Evolutionary conservation across 768 basidiomycete genomes (phyloP), one percentile per base, ranked within the genome.

Genomic region (Cystobasidium tubakii): DNA sequence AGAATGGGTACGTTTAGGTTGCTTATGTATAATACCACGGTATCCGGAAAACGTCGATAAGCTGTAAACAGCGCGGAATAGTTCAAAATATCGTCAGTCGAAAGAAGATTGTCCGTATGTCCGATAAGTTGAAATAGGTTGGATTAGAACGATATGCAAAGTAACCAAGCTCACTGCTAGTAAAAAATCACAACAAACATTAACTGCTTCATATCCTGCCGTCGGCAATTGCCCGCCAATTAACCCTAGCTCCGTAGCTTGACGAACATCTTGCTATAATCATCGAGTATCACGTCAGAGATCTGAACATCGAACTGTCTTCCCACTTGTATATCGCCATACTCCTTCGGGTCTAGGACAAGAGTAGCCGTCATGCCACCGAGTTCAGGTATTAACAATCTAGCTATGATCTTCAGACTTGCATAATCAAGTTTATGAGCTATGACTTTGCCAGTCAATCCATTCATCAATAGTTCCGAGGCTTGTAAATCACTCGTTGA

Each of bases 261-360:
- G 3, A 71, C 69, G 54, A 57, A 71, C 29, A 71, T 33, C 33
- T 60, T 71, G n/a, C 54, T 57, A 36, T 27, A 71, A 19, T 71
- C 69, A 42, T 71, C 69, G 34, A 71, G 34, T 10, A 71, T 29
- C 13, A 71, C n/a, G 7, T 53, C 69, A 3, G 54, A 23, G 3
- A 71, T 71, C 21, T 71, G 46, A 29, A 71, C 39, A 9, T 39
- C 60, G 44, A 39, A 44, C 1, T 53, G 25, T 19, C 25, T 42
- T 3, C 69, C 69, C 2, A 31, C 46, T 34, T 42, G 12, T 17
- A 62, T 34, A 31, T 25, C 55, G 6, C 23, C 42, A 67, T 34
- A 60, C 31, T n/a, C 21, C 54, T 67, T 67, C 15, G 69, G 50
- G 3, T 36, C 36, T 1, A 39, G 25, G 9, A 62, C 29, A 23